phyloP scores from a whole-genome alignment of 805 yeast genomes.

The Citeromyces nyonsensis region DNA sequence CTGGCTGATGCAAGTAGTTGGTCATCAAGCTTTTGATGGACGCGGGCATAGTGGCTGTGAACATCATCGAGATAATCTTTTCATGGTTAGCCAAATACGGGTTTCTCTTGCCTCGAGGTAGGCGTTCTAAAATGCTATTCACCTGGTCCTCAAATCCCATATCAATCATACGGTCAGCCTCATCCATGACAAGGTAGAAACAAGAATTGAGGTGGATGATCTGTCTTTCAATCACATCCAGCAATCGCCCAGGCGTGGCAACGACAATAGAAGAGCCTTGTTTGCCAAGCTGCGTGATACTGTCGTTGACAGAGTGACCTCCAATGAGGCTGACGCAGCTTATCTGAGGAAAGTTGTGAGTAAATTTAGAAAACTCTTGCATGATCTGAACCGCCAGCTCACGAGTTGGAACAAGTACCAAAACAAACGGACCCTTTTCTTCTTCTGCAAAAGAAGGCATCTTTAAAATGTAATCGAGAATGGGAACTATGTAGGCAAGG shows the following conservation, averaged over 20 bases:
- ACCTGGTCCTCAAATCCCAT: conserved; percentile 85
- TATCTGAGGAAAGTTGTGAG: conserved; percentile 15
- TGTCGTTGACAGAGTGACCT: conserved; percentile 75
- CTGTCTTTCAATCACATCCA: conserved; percentile 66
- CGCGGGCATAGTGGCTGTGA: conserved; percentile 85
- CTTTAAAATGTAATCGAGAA: conserved; percentile 36
- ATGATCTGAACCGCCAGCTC: conserved; percentile 86
- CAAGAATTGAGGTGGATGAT: conserved; percentile 45
- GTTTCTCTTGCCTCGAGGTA: conserved; percentile 30
- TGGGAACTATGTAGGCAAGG: conserved; percentile 64
- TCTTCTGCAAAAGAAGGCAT: conserved; percentile 29
- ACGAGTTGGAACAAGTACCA: conserved; percentile 83
- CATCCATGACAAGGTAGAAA: conserved; percentile 68
- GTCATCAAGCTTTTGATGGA: conserved; percentile 51
- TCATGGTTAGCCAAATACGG: conserved; percentile 17
- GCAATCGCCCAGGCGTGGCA: conserved; percentile 88
- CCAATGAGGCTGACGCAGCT: conserved; percentile 64
- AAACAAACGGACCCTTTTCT: conserved; percentile 56
- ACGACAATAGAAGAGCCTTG: conserved; percentile 67
- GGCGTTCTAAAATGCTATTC: conserved; percentile 33
- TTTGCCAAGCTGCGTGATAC: conserved; percentile 32
- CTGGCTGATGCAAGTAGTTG: conserved; percentile 48
- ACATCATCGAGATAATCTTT: conserved; percentile 64
- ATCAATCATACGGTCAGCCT: conserved; percentile 92
- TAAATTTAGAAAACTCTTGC: conserved; percentile 40